Percentiles rank a stretch among this genome's conserved stretches.
Evolutionary conservation across 495 filamentous ascomycete species (phyloP).

Genomic region (Pyronema omphalodes): DNA sequence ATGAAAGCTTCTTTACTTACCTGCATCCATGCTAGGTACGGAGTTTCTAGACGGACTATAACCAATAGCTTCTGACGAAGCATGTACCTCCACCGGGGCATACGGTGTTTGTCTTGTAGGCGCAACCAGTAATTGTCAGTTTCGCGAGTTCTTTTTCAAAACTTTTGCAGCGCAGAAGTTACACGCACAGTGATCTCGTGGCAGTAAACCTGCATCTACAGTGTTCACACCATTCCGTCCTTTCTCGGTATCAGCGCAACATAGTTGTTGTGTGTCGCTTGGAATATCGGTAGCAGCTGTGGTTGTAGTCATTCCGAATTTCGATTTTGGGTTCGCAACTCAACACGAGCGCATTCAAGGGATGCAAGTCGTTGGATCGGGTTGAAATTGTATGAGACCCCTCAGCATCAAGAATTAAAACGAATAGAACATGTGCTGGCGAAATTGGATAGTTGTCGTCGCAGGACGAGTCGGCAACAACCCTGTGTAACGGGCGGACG

Average conservation of each 20-base stretch:
- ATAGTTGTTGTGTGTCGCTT: background rate
- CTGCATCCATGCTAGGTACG: slow-evolving; percentile 76
- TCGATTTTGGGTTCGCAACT: no score
- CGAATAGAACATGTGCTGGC: no score
- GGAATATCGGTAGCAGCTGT: background rate
- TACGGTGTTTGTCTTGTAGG: slow-evolving; percentile 51
- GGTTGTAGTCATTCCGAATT: no score
- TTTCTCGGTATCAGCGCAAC: background rate
- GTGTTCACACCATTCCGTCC: slow-evolving; percentile 7
- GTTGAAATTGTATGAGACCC: no score
- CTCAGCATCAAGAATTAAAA: no score
- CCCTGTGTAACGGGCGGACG: no score
- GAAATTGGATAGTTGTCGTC: no score
- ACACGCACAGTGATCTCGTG: slow-evolving; percentile 14
- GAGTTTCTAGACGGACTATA: slow-evolving; percentile 84
- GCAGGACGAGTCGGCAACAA: no score
- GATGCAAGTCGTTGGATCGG: no score
- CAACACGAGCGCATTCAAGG: no score
- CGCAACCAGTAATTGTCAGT: background rate
- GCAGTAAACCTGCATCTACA: slow-evolving; percentile 16
- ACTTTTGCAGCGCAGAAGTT: background rate
- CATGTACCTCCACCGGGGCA: slow-evolving; percentile 78
- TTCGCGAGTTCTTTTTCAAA: background rate
- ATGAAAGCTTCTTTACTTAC: slow-evolving; percentile 25
- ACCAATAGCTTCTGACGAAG: slow-evolving; percentile 67